Evolutionary conservation across 2,329 filamentous ascomycete genomes (phyloP), one percentile per base, ranked within the genome.

Genomic region (Sphaerulina populicola): DNA sequence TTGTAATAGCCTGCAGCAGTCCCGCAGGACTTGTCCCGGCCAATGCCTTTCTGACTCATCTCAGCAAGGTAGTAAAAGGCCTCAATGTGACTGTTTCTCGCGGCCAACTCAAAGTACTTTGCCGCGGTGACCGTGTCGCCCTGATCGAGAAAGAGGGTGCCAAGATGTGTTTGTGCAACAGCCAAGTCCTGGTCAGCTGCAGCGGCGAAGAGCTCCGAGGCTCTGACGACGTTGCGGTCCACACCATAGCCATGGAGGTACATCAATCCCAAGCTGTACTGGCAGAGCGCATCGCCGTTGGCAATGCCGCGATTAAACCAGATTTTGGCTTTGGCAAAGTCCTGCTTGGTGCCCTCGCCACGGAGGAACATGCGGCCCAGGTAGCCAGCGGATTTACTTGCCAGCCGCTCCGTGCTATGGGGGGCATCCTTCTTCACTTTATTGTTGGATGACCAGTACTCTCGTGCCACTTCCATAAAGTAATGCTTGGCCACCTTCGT

Each of bases 31-130:
- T 83, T 82, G 58, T 94, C 87, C 33, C 86, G 78, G 4, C 87
- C 88, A 29, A 94, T 78, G 0, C 87, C 89, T 56, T 87, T 80
- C 60, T 90, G 80, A 21, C 83, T 84, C 73, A 95, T 81, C 69
- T 96, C 90, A 1, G 88, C 90, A 3, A 96, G 79, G 66, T 94
- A 94, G 70, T 95, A 96, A 65, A 87, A 88, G 0, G 89, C 86
- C 68, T 95, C 89, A 55, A 95, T 85, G 64, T 89, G 86, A 11
- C 84, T 84, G 65, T 88, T 88, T 21, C 87, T 77, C 37, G 85
- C 85, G 4, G 90, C 90, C 43, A 91, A 76, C 63, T 95, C 89
- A 61, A 96, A 95, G 67, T 94, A 94, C 59, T 85, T 82, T 53
- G 82, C 85, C 2, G 90, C 90, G 0, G 83, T 82, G 4, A 77